A percentile compares a stretch with the other conserved stretches of the same genome.
Conservation (phyloP, 2,329 filamentous ascomycete species). For the Cordyceps cateniannulata region DNA sequence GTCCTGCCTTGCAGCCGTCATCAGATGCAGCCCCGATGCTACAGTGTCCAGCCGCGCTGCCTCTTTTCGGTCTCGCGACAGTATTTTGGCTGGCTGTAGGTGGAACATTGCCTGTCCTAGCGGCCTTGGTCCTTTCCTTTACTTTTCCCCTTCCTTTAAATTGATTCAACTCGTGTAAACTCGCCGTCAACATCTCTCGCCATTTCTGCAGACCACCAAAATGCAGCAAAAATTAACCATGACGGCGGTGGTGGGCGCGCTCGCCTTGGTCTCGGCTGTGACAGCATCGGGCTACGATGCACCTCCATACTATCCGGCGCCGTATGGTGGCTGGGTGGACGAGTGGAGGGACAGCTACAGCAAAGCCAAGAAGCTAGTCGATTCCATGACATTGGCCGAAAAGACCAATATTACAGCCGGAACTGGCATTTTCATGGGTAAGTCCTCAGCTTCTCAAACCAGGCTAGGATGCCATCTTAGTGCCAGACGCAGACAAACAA, state of each 20-base stretch:
- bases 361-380: conserved; percentile 62
- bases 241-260: background rate
- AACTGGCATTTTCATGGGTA: conserved; percentile 64
- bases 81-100: background rate
- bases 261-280: background rate
- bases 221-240: background rate
- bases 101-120: background rate
- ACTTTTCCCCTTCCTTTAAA: background rate
- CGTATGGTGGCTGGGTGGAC: conserved; percentile 62
- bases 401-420: conserved; percentile 74
- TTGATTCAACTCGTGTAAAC: background rate
- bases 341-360: conserved; percentile 65
- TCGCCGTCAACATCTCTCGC: background rate
- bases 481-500: background rate
- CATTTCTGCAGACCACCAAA: background rate
- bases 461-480: background rate
- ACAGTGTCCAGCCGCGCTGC: background rate
- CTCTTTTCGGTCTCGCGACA: background rate
- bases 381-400: conserved; percentile 71
- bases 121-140: background rate
- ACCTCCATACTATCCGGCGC: conserved; percentile 62
- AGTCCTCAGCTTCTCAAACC: conserved; percentile 9
- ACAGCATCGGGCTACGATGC: conserved; percentile 28
- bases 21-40: conserved; percentile 1
- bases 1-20: conserved; percentile 1